Conservation (phyloP, 331 rosid species). For the Quercus tomentella region DNA sequence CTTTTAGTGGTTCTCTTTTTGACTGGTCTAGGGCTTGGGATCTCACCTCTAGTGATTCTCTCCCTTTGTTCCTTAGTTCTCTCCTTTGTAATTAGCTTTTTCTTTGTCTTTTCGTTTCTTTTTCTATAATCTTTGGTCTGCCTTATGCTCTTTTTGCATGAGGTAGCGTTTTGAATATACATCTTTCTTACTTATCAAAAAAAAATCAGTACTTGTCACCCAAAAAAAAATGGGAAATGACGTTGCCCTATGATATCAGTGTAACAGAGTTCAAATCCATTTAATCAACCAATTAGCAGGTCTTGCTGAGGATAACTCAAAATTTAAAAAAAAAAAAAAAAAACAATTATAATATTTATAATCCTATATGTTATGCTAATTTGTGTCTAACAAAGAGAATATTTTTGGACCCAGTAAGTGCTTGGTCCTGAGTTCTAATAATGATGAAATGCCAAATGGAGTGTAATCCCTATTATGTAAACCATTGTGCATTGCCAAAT, state of each 20-base stretch:
- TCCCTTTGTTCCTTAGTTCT: too few relatives aligned
- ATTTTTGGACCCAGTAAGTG: background rate
- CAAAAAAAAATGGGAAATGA: background rate
- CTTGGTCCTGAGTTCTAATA: background rate
- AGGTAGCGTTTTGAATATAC: too few relatives aligned
- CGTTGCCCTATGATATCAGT: background rate
- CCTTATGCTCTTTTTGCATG: too few relatives aligned
- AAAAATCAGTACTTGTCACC: too few relatives aligned
- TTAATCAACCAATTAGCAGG: background rate
- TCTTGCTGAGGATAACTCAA: background rate
- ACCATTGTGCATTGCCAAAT: constrained; percentile 5
- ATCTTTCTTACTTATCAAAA: too few relatives aligned
- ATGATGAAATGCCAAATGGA: background rate
- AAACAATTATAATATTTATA: background rate
- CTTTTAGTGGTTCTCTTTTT: too few relatives aligned
- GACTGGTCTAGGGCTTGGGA: too few relatives aligned
- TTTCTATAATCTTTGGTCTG: too few relatives aligned
- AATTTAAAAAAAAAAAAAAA: background rate
- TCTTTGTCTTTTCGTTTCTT: too few relatives aligned
- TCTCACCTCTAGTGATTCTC: too few relatives aligned
- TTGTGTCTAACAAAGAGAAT: background rate
- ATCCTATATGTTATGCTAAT: background rate
- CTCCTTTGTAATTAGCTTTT: too few relatives aligned
- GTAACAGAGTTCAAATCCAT: too few relatives aligned
- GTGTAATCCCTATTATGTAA: background rate